These are phyloP conservation scores for Ustilago trichophora DNA, from an alignment of 1,284 basidiomycete genomes.

Conservation along the genomic window DNA sequence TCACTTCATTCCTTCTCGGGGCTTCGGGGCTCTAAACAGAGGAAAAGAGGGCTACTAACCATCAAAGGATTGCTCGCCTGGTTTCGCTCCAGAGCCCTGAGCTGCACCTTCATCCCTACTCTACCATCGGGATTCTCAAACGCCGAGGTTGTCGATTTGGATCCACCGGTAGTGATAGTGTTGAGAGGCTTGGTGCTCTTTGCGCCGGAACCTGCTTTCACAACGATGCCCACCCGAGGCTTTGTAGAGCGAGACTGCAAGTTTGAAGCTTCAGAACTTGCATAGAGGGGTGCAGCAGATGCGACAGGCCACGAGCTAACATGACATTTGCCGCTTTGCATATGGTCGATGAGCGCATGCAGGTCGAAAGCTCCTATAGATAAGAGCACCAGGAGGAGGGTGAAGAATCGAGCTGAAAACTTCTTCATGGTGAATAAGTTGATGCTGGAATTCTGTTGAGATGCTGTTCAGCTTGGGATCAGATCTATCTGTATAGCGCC, in stretches of 20 bases:
- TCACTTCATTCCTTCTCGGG: too few species aligned
- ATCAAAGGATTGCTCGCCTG: slow-evolving; percentile 29
- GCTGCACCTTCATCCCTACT: slow-evolving; percentile 41
- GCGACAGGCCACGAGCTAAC: slow-evolving; percentile 15
- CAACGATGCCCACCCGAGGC: slow-evolving; percentile 46
- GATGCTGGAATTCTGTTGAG: not conserved
- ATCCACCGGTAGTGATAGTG: slow-evolving; percentile 12
- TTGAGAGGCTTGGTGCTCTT: slow-evolving; percentile 5
- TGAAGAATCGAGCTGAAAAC: slow-evolving; percentile 36
- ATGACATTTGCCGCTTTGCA: not conserved
- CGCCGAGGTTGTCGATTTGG: slow-evolving; percentile 1
- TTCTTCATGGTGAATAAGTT: slow-evolving; percentile 26
- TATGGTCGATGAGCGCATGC: slow-evolving; percentile 10
- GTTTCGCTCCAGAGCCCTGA: slow-evolving; percentile 26
- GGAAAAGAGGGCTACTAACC: slow-evolving; percentile 23
- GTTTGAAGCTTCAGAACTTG: not conserved
- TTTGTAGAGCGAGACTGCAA: slow-evolving; percentile 13
- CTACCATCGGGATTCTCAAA: slow-evolving; percentile 16
- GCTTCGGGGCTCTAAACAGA: too few species aligned
- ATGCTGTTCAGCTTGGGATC: too few species aligned
- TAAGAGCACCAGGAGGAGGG: slow-evolving; percentile 50
- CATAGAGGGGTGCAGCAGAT: slow-evolving; percentile 13
- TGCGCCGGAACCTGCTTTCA: slow-evolving; percentile 12
- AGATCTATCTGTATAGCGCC: too few species aligned
- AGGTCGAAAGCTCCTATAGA: slow-evolving; percentile 46